Conservation (phyloP, 2,329 filamentous ascomycete genomes). For the Fusarium musae region DNA sequence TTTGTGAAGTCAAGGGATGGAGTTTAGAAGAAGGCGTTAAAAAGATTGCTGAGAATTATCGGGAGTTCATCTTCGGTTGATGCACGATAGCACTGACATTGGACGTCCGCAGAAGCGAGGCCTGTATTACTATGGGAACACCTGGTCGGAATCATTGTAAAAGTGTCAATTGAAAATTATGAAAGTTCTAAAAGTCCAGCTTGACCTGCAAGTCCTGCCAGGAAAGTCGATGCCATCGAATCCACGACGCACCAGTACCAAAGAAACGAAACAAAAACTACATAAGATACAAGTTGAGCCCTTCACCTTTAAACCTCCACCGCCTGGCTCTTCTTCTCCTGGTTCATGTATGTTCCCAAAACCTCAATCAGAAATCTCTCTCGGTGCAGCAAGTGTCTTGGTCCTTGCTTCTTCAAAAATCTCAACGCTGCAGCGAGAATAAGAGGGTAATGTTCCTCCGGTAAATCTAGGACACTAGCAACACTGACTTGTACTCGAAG, state of each 20-base stretch:
- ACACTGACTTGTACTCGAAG: not conserved
- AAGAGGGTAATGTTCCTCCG: constrained; percentile 9
- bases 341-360: constrained; percentile 20
- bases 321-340: not conserved
- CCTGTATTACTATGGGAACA: fast-evolving
- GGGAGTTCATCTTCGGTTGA: constrained; percentile 74
- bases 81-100: fast-evolving
- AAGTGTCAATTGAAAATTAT: too few species aligned
- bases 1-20: constrained; percentile 83
- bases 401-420: constrained; percentile 19
- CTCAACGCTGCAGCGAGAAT: constrained; percentile 4
- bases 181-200: not conserved
- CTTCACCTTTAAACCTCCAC: not conserved
- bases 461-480: not conserved
- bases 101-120: fast-evolving
- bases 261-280: not conserved
- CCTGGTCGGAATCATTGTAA: fast-evolving
- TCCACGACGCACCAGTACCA: not conserved
- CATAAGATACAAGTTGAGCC: fast-evolving
- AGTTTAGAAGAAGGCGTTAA: constrained; percentile 72
- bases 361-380: constrained; percentile 35
- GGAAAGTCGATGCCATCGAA: not conserved
- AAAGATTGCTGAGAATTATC: constrained; percentile 78
- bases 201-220: not conserved
- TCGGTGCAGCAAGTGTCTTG: constrained; percentile 14